Percentiles rank a stretch among this genome's conserved stretches.
Conservation (phyloP, 257 asterid genomes). For the Prunella vulgaris region DNA sequence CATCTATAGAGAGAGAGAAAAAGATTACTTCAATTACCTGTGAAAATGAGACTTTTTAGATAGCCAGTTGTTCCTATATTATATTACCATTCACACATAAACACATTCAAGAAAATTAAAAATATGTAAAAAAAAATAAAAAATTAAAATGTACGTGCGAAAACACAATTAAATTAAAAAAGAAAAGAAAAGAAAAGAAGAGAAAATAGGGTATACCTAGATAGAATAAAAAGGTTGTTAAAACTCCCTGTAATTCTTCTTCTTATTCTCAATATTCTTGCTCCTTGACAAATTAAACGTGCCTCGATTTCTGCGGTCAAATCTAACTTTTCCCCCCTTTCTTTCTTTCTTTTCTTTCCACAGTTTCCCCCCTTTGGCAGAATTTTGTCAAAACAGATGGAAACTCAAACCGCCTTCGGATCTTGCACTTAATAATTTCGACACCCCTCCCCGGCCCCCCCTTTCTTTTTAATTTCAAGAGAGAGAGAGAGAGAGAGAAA, state of each 20-base stretch:
- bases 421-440: conserved; percentile 9
- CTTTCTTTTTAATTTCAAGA: background rate
- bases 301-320: conserved; percentile 86
- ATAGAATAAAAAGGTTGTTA: conserved; percentile 47
- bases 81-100: background rate
- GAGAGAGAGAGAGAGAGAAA: conserved; percentile 16
- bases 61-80: conserved; percentile 19
- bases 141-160: background rate
- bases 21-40: conserved; percentile 35
- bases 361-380: too few relatives aligned
- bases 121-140: background rate
- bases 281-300: conserved; percentile 35
- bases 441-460: background rate
- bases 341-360: too few relatives aligned
- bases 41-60: conserved; percentile 43
- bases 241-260: conserved; percentile 23
- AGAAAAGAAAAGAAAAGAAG: background rate
- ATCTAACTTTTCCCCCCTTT: conserved; percentile 18
- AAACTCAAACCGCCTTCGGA: conserved; percentile 18
- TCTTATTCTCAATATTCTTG: background rate
- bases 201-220: conserved; percentile 33
- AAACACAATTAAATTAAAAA: conserved; percentile 1
- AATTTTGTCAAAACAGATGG: too few relatives aligned
- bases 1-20: background rate
- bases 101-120: background rate